Evolutionary conservation across 2,329 filamentous ascomycete species (phyloP).

Genomic region (Claviceps arundinis): DNA sequence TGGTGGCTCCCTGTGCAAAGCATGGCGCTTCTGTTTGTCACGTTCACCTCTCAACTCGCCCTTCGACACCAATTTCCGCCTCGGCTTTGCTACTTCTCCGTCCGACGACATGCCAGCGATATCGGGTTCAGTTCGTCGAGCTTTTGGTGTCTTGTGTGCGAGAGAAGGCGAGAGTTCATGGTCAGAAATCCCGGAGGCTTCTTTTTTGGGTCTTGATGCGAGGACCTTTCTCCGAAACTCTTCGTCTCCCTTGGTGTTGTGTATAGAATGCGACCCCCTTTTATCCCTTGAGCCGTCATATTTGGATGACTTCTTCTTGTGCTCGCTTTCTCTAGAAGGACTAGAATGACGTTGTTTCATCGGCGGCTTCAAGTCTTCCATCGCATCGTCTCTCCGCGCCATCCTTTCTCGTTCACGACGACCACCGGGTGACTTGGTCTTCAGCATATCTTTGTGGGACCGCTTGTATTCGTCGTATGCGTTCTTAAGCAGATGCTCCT

Average conservation of each 20-base stretch:
- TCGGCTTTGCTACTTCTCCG: conserved; percentile 44
- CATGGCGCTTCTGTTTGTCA: conserved; percentile 39
- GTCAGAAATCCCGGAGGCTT: conserved; percentile 37
- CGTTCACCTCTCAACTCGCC: conserved; percentile 47
- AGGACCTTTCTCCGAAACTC: conserved; percentile 36
- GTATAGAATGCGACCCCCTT: conserved; percentile 28
- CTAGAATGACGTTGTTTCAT: conserved; percentile 36
- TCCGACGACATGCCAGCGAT: conserved; percentile 38
- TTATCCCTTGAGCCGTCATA: conserved; percentile 36
- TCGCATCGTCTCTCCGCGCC: conserved; percentile 28
- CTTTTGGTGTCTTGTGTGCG: conserved; percentile 34
- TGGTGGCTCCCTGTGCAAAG: conserved; percentile 35
- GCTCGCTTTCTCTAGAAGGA: conserved; percentile 31
- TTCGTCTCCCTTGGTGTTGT: conserved; percentile 31
- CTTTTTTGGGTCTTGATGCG: conserved; percentile 38
- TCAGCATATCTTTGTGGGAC: conserved; percentile 32
- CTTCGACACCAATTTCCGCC: conserved; percentile 50
- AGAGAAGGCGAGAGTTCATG: conserved; percentile 37
- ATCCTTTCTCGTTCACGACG: conserved; percentile 30
- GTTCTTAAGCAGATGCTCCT: conserved; percentile 67
- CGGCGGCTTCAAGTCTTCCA: conserved; percentile 26
- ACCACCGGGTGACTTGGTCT: conserved; percentile 34
- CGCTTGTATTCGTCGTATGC: conserved; percentile 55
- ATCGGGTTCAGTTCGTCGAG: conserved; percentile 42
- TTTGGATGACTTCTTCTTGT: conserved; percentile 29